Base-by-base conservation (phyloP, 345 rosid genomes). In the Citrus hindsii region DNA sequence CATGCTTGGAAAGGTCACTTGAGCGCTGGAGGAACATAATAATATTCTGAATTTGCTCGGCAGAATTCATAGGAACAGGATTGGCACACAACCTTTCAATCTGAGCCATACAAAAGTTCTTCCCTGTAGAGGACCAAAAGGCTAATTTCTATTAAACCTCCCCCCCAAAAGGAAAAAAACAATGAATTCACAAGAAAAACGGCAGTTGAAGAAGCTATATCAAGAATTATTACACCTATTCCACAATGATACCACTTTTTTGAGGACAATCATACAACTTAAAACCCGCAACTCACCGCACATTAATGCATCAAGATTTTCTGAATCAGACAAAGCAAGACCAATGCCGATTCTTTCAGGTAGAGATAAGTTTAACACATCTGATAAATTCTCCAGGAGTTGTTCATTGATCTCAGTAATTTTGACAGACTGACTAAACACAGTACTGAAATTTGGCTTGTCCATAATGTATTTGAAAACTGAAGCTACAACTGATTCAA, bases 1-100 rank as follows among this genome's bases (percentile, higher is more conserved):
- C 78, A 77, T 94, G 97, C 80, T 84, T 81, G 82, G 97, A 84
- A n/a, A 92, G 91, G 66, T 85, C 93, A 8, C 88, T 93, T 19
- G 95, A 92, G 35, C 48, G 84, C 81, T 86, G 94, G 76, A 96
- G 97, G 86, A 96, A 94, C 90, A 88, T 79, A 22, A 90, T 74
- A 67, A 91, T 82, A 75, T 84, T 85, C 81, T 90, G 99, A 78
- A 94, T 90, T 86, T 89, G 93, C 86, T 90, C 97, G 9, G 84
- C 77, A 22, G 94, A 88, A 73, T 77, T 83, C 37, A 89, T 10
- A 55, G 88, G 83, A 80, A 73, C 81, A 22, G 91, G 88, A 82
- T 84, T 88, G 63, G 86, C 85, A 68, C 76, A 80, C 77, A 94
- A 77, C 28, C 91, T 83, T 79, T 92, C 96, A 70, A 95, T 84